These are phyloP conservation scores for Salvia miltiorrhiza DNA, from an alignment of 257 asterid genomes.

Conservation along the genomic window DNA sequence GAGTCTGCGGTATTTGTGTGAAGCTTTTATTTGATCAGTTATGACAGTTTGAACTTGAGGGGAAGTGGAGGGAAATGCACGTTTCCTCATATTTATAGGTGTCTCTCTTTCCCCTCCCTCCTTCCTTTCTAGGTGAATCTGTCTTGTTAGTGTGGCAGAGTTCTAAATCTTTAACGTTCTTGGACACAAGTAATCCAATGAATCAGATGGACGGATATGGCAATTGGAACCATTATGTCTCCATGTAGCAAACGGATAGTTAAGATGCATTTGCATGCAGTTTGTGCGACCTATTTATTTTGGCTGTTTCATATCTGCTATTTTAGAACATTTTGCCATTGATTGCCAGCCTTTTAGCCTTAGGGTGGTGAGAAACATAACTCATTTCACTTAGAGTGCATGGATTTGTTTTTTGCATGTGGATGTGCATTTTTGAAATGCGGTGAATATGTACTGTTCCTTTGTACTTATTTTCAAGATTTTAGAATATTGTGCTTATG, in stretches of 20 bases:
- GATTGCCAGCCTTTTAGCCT: neutral
- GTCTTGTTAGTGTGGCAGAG: neutral
- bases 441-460: neutral
- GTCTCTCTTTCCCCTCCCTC: neutral
- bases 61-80: neutral
- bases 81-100: neutral
- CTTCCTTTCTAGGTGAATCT: neutral
- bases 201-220: neutral
- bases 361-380: neutral
- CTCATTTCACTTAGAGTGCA: neutral
- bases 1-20: conserved; percentile 18
- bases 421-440: neutral
- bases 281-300: neutral
- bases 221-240: neutral
- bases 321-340: neutral
- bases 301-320: neutral
- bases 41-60: conserved; percentile 16
- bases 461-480: neutral
- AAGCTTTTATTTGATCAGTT: conserved; percentile 14
- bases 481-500: neutral
- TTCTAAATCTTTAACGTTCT: neutral
- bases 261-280: conserved; percentile 10
- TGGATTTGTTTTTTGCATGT: neutral
- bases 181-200: conserved; percentile 10
- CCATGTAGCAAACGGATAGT: neutral